Evolutionary conservation across 257 asterid genomes (phyloP), one percentile per base, ranked within the genome.

Genomic region (Plectranthus barbatus): DNA sequence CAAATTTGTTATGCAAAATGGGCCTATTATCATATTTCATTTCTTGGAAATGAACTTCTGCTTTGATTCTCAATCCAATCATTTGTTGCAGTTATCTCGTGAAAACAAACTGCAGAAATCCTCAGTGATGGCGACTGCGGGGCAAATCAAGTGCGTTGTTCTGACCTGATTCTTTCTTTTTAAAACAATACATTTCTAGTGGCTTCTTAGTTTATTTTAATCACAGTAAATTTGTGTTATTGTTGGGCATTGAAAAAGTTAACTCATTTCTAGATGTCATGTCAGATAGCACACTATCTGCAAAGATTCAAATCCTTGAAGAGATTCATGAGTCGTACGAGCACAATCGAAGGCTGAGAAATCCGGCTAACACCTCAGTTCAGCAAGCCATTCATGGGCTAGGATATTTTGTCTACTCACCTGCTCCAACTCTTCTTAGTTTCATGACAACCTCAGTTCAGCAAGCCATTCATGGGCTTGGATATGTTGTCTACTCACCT

Each of bases 41-140:
- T 9, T 37, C 34, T 21, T 39, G 21, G 33, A 46, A 60, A 26
- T 50, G 51, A 6, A 18, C 9, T 48, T 47, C 29, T 24, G 3
- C n/a, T 20, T 64, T 52, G 15, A 36, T 26, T 59, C 57, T 58
- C 47, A 4, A 67, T n/a, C 50, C n/a, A 57, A 72, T 63, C 33
- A 8, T 31, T 15, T 67, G 44, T 64, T 72, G 66, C 94, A 89
- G 99, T 72, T 89, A 71, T 71, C 48, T 17, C 49, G 70, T 47
- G 99, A 92, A 75, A 92, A 92, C 72, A 80, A 82, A 50, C 56
- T 92, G 45, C 66, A 71, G 44, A 89, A 90, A 66, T 89, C 97
- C 64, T 85, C 96, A 0, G 97, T 93, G 69, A 93, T 93, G 97
- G 97, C 90, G 69, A 93, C 99, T 71, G 97, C 36, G 99, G 99